Evolutionary conservation across 352 stramenopile genomes (phyloP).

Genomic region (Phytopythium montanum): DNA sequence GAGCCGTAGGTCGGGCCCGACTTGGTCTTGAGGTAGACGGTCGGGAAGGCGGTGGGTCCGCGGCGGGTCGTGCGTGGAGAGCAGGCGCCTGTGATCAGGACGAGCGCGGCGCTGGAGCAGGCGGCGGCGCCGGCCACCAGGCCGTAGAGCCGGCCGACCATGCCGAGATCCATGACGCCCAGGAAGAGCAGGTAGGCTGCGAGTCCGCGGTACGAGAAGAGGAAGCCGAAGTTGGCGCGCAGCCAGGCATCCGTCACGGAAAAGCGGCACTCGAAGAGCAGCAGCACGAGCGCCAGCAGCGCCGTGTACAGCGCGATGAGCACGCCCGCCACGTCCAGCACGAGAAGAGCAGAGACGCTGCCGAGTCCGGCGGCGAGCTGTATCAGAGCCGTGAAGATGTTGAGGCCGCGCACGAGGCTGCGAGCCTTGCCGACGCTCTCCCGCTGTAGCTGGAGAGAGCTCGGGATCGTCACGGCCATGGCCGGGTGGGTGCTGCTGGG

Average conservation of each 20-base stretch:
- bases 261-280: conserved; percentile 53
- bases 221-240: conserved; percentile 55
- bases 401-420: conserved; percentile 29
- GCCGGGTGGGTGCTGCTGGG: neutral
- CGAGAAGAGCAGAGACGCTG: conserved; percentile 36
- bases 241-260: conserved; percentile 36
- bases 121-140: conserved; percentile 28
- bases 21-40: conserved; percentile 16
- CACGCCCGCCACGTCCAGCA: conserved; percentile 29
- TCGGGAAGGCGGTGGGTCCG: conserved; percentile 14
- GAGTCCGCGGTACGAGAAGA: conserved; percentile 53
- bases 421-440: conserved; percentile 27
- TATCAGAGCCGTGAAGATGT: conserved; percentile 34
- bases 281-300: conserved; percentile 42
- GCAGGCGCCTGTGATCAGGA: conserved; percentile 30
- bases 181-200: conserved; percentile 52
- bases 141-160: conserved; percentile 37
- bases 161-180: conserved; percentile 53
- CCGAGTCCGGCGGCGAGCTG: conserved; percentile 39
- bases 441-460: conserved; percentile 14
- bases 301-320: conserved; percentile 54
- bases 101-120: conserved; percentile 37
- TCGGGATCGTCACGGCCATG: conserved; percentile 8
- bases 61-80: conserved; percentile 9
- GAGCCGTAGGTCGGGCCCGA: conserved; percentile 20